Evolutionary conservation across 306 rosid species (phyloP).

Genomic region (Vigna nakashimae): DNA sequence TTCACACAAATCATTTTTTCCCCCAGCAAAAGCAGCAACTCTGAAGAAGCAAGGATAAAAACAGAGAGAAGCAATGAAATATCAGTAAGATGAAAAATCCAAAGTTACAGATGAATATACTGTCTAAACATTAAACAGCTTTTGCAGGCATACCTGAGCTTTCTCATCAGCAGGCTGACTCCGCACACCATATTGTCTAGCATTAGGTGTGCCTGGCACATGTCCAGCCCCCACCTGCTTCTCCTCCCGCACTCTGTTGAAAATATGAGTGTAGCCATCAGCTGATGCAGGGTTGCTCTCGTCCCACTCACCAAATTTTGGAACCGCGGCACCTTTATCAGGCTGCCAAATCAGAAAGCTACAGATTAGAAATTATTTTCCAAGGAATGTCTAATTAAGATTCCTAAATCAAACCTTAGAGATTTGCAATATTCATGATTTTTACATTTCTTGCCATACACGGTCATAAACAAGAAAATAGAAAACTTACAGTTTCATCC

Average conservation of each 20-base stretch:
- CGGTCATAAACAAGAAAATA: slow-evolving; percentile 10
- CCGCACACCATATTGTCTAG: slow-evolving; percentile 38
- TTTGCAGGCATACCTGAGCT: slow-evolving; percentile 54
- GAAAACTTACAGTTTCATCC: slow-evolving; percentile 64
- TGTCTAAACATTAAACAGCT: background rate
- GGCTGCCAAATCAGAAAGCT: slow-evolving; percentile 58
- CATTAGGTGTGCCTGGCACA: slow-evolving; percentile 51
- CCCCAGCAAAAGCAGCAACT: slow-evolving; percentile 76
- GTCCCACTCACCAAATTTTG: slow-evolving; percentile 87
- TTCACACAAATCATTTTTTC: slow-evolving; percentile 52
- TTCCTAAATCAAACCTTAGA: background rate
- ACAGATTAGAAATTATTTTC: slow-evolving; percentile 15
- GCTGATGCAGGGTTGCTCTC: slow-evolving; percentile 74
- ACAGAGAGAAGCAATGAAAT: slow-evolving; percentile 35
- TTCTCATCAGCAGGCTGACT: slow-evolving; percentile 45
- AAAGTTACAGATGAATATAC: background rate
- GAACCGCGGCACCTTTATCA: slow-evolving; percentile 83
- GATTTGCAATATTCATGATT: slow-evolving; percentile 17
- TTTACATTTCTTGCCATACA: slow-evolving; percentile 8
- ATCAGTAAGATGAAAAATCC: slow-evolving; percentile 21
- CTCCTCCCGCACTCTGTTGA: slow-evolving; percentile 71
- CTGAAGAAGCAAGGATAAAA: slow-evolving; percentile 55
- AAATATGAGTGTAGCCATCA: slow-evolving; percentile 79
- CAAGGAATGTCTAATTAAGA: slow-evolving; percentile 24
- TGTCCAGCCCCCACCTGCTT: slow-evolving; percentile 56